Conservation (phyloP, 1,284 basidiomycete species). For the Tremellales sp. region DNA sequence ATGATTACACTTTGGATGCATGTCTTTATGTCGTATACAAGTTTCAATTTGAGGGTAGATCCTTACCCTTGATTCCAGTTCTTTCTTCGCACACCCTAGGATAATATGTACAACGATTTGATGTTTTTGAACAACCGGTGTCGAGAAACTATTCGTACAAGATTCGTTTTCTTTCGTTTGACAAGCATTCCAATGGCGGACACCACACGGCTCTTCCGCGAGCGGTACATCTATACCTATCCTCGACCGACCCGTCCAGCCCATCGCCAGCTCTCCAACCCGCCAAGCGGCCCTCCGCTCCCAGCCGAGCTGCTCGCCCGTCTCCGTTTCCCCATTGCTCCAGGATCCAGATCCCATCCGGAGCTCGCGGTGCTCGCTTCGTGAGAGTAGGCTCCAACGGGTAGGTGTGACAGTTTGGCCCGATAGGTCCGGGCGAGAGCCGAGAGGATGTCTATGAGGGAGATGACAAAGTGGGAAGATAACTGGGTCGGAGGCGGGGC, state of each 20-base stretch:
- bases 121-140: no score
- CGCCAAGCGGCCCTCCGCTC: slow-evolving; percentile 7
- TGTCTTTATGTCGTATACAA: no score
- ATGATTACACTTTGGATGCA: no score
- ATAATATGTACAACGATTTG: no score
- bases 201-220: no score
- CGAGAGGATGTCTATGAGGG: slow-evolving; percentile 33
- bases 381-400: background rate
- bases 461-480: slow-evolving; percentile 35
- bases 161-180: no score
- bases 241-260: slow-evolving; percentile 8
- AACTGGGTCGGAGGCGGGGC: slow-evolving; percentile 27
- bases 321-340: slow-evolving; percentile 21
- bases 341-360: slow-evolving; percentile 20
- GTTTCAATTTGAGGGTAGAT: no score
- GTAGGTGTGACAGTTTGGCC: slow-evolving; percentile 13
- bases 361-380: background rate
- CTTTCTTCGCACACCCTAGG: no score
- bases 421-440: slow-evolving; percentile 24
- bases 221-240: no score
- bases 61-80: no score
- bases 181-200: no score
- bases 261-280: slow-evolving; percentile 34
- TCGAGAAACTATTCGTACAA: no score
- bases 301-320: slow-evolving; percentile 21